Evolutionary conservation across 148 eudicot species (phyloP).

Genomic region (Simmondsia chinensis): DNA sequence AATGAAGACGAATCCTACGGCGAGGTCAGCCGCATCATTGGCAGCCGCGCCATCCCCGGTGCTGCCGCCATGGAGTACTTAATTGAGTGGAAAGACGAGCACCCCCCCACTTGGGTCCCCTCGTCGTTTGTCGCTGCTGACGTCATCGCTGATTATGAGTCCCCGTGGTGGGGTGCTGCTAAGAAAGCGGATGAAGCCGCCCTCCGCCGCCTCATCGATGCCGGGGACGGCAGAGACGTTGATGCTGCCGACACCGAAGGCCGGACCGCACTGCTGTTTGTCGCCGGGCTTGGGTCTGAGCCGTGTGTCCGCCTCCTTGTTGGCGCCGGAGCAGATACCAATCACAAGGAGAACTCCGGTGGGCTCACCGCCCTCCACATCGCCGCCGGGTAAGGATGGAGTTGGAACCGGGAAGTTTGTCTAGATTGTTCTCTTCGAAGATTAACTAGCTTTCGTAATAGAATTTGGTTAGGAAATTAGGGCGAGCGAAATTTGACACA

Average conservation of each 20-base stretch:
- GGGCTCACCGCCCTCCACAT: conserved; percentile 84
- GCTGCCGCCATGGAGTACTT: conserved; percentile 73
- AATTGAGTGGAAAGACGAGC: conserved; percentile 81
- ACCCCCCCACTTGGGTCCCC: conserved; percentile 92
- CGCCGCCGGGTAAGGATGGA: conserved; percentile 97
- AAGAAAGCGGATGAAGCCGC: conserved; percentile 63
- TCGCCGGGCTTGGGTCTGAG: conserved; percentile 76
- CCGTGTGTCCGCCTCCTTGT: conserved; percentile 41
- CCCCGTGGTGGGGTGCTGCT: conserved; percentile 94
- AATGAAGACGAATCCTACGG: conserved; percentile 73
- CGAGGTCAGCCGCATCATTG: conserved; percentile 65
- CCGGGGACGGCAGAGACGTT: conserved; percentile 34
- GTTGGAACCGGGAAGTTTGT: too few species aligned
- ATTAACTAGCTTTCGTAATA: too few species aligned
- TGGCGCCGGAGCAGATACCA: conserved; percentile 51
- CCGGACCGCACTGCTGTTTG: conserved; percentile 77
- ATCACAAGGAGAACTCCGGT: conserved; percentile 36
- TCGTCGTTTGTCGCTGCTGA: conserved; percentile 57
- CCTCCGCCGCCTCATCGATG: conserved; percentile 25
- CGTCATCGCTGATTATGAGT: conserved; percentile 73
- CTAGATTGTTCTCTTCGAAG: too few species aligned
- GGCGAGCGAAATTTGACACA: too few species aligned
- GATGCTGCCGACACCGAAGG: conserved; percentile 78
- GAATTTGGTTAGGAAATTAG: too few species aligned
- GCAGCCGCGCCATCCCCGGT: conserved; percentile 46